phyloP scores from a whole-genome alignment of 495 filamentous ascomycete genomes.

The Tuber calosporum region DNA sequence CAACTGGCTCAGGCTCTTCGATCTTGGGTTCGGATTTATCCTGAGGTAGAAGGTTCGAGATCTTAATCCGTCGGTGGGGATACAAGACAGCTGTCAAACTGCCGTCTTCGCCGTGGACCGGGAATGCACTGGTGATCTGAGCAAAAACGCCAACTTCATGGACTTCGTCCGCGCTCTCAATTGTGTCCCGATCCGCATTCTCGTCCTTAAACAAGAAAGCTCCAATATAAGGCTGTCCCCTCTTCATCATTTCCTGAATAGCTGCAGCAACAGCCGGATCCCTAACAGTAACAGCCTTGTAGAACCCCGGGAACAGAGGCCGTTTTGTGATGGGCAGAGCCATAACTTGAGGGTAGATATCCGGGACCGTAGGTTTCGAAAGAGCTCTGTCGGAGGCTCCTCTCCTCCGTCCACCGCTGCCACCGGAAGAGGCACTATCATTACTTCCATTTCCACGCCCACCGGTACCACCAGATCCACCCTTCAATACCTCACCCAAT shows the following conservation, averaged over 20 bases:
- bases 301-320: slow-evolving; percentile 94
- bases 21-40: slow-evolving; percentile 35
- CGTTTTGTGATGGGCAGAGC: slow-evolving; percentile 95
- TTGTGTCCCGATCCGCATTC: slow-evolving; percentile 80
- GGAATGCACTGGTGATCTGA: slow-evolving; percentile 91
- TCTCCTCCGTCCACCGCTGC: slow-evolving; percentile 54
- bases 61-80: slow-evolving; percentile 87
- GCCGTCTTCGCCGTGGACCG: slow-evolving; percentile 67
- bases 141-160: slow-evolving; percentile 95
- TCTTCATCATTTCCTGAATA: slow-evolving; percentile 92
- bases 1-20: slow-evolving; percentile 46
- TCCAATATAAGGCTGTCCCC: slow-evolving; percentile 96
- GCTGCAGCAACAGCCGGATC: slow-evolving; percentile 81
- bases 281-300: slow-evolving; percentile 93
- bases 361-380: slow-evolving; percentile 79
- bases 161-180: slow-evolving; percentile 78
- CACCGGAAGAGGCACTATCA: slow-evolving; percentile 14
- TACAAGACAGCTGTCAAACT: slow-evolving; percentile 88
- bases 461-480: slow-evolving; percentile 27
- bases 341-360: slow-evolving; percentile 97
- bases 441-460: slow-evolving; percentile 20
- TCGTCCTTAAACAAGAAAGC: slow-evolving; percentile 97
- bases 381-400: slow-evolving; percentile 61
- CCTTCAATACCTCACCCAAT: slow-evolving; percentile 31
- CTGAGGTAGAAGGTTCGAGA: slow-evolving; percentile 71